A percentile compares a stretch with the other conserved stretches of the same genome.
Conservation (phyloP, 139 green algal genomes). For the Deuterostichococcus epilithicus region DNA sequence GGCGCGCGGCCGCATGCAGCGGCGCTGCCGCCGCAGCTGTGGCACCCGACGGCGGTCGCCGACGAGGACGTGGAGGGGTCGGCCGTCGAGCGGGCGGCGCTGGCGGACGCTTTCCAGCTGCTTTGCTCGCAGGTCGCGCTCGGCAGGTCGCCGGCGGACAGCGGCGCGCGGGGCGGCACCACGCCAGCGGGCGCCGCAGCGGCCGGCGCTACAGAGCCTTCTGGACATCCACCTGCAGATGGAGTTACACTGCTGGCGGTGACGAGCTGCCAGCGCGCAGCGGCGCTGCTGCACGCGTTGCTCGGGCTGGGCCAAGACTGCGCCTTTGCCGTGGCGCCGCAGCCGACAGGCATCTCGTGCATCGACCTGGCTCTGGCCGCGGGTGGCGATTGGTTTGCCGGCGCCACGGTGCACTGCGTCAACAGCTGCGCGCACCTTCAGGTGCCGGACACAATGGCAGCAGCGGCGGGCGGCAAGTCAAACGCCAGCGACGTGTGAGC, state of each 20-base stretch:
- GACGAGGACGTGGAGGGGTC: slow-evolving; percentile 25
- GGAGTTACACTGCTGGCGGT: not conserved
- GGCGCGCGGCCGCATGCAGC: not conserved
- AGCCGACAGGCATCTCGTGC: not conserved
- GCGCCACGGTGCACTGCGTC: not conserved
- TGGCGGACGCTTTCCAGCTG: slow-evolving; percentile 17
- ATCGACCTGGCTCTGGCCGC: slow-evolving; percentile 14
- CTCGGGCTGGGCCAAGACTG: not conserved
- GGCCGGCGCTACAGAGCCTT: too few species aligned
- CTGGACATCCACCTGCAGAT: too few species aligned
- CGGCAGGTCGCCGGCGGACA: not conserved
- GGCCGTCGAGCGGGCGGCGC: slow-evolving; percentile 5
- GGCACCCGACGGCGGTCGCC: slow-evolving; percentile 25
- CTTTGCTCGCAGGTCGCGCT: not conserved
- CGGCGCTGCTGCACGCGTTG: slow-evolving; percentile 3
- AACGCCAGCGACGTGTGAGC: not conserved
- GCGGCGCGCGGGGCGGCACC: slow-evolving; percentile 2
- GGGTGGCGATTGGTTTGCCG: slow-evolving; percentile 1
- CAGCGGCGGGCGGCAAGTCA: too few species aligned
- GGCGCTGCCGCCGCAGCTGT: slow-evolving; percentile 15
- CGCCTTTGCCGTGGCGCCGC: not conserved
- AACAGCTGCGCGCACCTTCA: not conserved
- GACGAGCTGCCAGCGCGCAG: not conserved
- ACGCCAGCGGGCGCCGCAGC: too few species aligned
- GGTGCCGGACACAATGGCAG: not conserved